Percentiles rank a stretch among this genome's conserved stretches.
Evolutionary conservation across 2,329 filamentous ascomycete genomes (phyloP).

Genomic region (Cercospora sp.): DNA sequence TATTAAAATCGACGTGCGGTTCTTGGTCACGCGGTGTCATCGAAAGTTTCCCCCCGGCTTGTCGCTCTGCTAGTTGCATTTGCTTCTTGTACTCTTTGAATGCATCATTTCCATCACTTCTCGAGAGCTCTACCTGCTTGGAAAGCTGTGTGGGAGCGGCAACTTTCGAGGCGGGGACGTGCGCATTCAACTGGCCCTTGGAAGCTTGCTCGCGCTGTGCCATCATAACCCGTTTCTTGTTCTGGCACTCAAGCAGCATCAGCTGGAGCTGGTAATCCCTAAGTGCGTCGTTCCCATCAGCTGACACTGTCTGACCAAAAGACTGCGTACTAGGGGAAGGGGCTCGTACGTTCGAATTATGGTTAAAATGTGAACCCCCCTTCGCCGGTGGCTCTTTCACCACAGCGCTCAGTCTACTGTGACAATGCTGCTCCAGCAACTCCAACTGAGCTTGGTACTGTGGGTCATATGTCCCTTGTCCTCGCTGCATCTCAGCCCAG

Average conservation of each 20-base stretch:
- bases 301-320: background rate
- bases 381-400: background rate
- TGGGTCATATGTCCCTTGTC: background rate
- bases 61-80: background rate
- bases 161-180: too few species aligned
- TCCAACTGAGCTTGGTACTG: background rate
- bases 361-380: background rate
- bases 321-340: background rate
- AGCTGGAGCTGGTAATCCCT: background rate
- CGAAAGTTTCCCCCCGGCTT: background rate
- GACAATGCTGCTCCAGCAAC: background rate
- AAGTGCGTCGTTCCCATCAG: background rate
- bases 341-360: background rate
- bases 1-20: too few species aligned
- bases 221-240: background rate
- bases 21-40: background rate
- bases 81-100: background rate
- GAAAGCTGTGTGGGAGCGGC: background rate
- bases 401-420: background rate
- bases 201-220: background rate
- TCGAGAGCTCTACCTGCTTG: background rate
- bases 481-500: constrained; percentile 29
- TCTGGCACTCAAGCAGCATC: background rate
- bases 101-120: background rate
- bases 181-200: too few species aligned